These are phyloP conservation scores for Heterobasidion parviporum DNA, from an alignment of 1,284 basidiomycete species.

Conservation along the genomic window DNA sequence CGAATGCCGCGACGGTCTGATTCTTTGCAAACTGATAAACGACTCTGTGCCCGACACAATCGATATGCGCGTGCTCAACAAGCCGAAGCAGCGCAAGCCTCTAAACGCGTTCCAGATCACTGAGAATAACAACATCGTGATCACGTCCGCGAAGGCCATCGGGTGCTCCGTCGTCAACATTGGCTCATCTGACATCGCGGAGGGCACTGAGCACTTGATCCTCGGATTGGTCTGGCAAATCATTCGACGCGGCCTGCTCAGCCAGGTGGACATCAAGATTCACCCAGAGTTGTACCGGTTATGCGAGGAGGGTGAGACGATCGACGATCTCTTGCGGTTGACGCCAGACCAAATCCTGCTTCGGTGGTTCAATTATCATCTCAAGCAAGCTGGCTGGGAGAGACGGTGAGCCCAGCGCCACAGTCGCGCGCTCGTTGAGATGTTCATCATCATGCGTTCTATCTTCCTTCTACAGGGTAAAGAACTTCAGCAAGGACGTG, in stretches of 20 bases:
- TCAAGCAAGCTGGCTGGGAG: conserved; percentile 92
- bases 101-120: conserved; percentile 98
- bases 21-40: conserved; percentile 98
- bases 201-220: conserved; percentile 94
- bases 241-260: conserved; percentile 88
- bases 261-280: conserved; percentile 95
- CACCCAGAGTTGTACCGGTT: conserved; percentile 96
- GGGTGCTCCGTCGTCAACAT: conserved; percentile 99
- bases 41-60: conserved; percentile 99
- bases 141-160: conserved; percentile 93
- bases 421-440: not conserved
- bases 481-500: conserved; percentile 96
- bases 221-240: conserved; percentile 99
- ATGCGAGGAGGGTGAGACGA: conserved; percentile 93
- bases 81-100: conserved; percentile 65
- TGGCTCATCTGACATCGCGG: conserved; percentile 87
- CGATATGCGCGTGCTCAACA: conserved; percentile 96
- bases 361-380: conserved; percentile 98
- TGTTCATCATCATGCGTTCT: not conserved
- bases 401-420: conserved; percentile 44
- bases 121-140: conserved; percentile 99
- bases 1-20: conserved; percentile 90
- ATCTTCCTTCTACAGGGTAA: conserved; percentile 50
- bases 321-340: conserved; percentile 89
- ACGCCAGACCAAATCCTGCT: conserved; percentile 96